Conservation (phyloP, 768 basidiomycete genomes). For the Tricholoma sp. region DNA sequence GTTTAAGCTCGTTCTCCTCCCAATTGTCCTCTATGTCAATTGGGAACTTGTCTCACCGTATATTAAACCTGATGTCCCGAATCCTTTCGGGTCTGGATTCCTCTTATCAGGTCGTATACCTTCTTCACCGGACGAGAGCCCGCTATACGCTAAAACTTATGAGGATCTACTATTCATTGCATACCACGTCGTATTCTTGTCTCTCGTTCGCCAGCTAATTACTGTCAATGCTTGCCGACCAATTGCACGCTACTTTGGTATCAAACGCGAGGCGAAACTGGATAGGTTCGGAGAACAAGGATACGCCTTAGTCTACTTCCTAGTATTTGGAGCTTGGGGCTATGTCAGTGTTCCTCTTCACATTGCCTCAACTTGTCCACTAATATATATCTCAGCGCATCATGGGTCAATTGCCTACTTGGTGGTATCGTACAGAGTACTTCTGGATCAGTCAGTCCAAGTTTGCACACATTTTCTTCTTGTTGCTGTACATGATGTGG, state of each 20-base stretch:
- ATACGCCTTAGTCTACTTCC: slow-evolving; percentile 82
- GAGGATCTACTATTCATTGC: slow-evolving; percentile 75
- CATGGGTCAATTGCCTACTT: slow-evolving; percentile 78
- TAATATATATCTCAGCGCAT: slow-evolving; percentile 47
- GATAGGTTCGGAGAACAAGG: slow-evolving; percentile 89
- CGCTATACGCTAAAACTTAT: slow-evolving; percentile 67
- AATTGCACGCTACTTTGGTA: slow-evolving; percentile 64
- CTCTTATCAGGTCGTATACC: slow-evolving; percentile 65
- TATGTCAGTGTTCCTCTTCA: slow-evolving; percentile 47
- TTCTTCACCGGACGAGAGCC: slow-evolving; percentile 44
- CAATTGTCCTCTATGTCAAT: slow-evolving; percentile 56
- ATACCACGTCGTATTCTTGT: slow-evolving; percentile 86
- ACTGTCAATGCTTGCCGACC: slow-evolving; percentile 62
- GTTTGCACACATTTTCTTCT: neutral
- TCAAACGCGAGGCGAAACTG: slow-evolving; percentile 62
- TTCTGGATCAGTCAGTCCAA: slow-evolving; percentile 73
- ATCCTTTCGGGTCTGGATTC: slow-evolving; percentile 72
- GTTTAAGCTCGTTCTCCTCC: slow-evolving; percentile 59
- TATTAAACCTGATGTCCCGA: slow-evolving; percentile 43
- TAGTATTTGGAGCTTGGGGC: slow-evolving; percentile 67
- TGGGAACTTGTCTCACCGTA: slow-evolving; percentile 52
- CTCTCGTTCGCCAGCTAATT: slow-evolving; percentile 76
- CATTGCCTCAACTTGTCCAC: neutral
- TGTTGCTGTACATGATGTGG: neutral
- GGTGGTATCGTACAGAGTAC: slow-evolving; percentile 77